Conservation (phyloP, 805 yeast species). For the Saturnispora dispora region DNA sequence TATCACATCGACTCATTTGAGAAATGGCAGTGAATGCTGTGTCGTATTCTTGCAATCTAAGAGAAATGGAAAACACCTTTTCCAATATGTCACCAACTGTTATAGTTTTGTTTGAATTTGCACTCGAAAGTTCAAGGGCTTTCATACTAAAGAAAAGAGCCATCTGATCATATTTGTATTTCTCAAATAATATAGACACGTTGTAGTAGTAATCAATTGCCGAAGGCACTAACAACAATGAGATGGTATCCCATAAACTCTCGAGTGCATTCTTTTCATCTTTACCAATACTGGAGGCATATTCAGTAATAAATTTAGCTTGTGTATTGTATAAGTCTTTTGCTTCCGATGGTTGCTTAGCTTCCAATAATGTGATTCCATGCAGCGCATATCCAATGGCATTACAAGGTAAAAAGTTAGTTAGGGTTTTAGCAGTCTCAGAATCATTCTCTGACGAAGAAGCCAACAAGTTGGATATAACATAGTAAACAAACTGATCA, state of each 20-base stretch:
- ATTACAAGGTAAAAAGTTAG: constrained; percentile 16
- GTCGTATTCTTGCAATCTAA: constrained; percentile 25
- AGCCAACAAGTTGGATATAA: constrained; percentile 18
- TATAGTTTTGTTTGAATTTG: constrained; percentile 6
- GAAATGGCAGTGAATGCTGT: constrained; percentile 22
- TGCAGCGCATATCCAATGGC: constrained; percentile 17
- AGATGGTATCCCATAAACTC: constrained; percentile 9
- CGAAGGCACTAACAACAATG: constrained; percentile 24
- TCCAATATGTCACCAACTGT: constrained; percentile 16
- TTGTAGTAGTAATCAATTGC: constrained; percentile 31
- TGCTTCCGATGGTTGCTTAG: constrained; percentile 20
- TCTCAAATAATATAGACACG: constrained; percentile 30
- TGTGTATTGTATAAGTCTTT: constrained; percentile 23
- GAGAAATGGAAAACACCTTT: constrained; percentile 25
- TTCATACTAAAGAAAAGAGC: constrained; percentile 30
- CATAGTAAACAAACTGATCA: constrained; percentile 17
- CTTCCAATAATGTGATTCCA: constrained; percentile 22
- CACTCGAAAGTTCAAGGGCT: constrained; percentile 16
- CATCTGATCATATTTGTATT: constrained; percentile 21
- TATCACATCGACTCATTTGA: constrained; percentile 20
- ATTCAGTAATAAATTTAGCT: constrained; percentile 23
- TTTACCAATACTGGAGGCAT: constrained; percentile 13
- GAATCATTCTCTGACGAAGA: constrained; percentile 3
- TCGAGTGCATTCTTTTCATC: constrained; percentile 12
- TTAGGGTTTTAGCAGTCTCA: constrained; percentile 12